phyloP scores from a whole-genome alignment of 192 early-diverging fungal genomes.

The Obelidium mucronatum region DNA sequence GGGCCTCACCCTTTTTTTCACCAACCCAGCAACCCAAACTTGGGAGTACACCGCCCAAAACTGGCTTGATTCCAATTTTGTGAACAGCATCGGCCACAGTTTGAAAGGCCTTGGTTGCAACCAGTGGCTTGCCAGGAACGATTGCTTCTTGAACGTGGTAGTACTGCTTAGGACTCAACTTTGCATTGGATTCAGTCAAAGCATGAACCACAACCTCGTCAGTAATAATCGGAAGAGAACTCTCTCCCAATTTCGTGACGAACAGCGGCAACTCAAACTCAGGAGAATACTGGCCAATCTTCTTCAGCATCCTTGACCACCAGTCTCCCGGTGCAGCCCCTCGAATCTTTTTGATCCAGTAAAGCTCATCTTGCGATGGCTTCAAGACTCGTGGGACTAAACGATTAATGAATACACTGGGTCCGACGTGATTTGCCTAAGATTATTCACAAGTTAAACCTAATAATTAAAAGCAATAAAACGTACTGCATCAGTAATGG shows the following conservation, averaged over 20 bases:
- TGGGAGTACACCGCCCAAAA: conserved; percentile 9
- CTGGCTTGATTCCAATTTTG: not conserved
- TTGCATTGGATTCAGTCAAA: not conserved
- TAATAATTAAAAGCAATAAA: too few species aligned
- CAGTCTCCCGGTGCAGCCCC: conserved; percentile 21
- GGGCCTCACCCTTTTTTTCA: not conserved
- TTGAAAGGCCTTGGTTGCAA: conserved; percentile 15
- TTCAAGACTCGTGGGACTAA: not conserved
- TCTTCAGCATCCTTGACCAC: conserved; percentile 25
- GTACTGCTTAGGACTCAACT: not conserved
- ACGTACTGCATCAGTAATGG: conserved; percentile 11
- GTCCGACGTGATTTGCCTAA: not conserved
- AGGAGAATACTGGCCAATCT: conserved; percentile 9
- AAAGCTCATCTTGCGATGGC: conserved; percentile 6
- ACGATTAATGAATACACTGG: conserved; percentile 1
- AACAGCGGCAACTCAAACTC: conserved; percentile 19
- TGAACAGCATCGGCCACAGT: conserved; percentile 29
- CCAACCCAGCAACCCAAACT: conserved; percentile 24
- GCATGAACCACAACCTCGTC: conserved; percentile 2
- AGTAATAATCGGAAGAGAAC: not conserved
- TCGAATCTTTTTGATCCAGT: conserved; percentile 17
- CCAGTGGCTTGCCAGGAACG: conserved; percentile 27
- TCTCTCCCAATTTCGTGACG: conserved; percentile 1
- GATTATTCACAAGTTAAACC: too few species aligned
- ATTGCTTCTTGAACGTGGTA: conserved; percentile 20